Conservation (phyloP, 1,284 basidiomycete species). For the Gomphus bonarii region DNA sequence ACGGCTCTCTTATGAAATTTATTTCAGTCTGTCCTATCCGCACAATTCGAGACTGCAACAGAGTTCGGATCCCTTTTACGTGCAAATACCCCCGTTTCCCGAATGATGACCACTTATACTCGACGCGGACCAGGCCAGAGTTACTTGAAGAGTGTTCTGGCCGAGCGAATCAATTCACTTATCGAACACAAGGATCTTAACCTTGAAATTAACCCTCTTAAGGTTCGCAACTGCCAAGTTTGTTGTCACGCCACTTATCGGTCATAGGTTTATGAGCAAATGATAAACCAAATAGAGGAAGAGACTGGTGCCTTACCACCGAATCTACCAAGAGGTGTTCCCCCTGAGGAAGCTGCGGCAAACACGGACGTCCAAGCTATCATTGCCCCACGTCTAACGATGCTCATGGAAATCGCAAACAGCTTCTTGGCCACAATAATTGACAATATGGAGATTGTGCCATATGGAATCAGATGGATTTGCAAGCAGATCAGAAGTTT, state of each 20-base stretch:
- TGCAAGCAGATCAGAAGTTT: constrained; percentile 98
- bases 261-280: constrained; percentile 86
- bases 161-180: constrained; percentile 94
- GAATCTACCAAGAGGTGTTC: constrained; percentile 84
- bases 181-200: constrained; percentile 99
- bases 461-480: constrained; percentile 99
- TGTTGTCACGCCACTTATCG: constrained; percentile 11
- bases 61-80: constrained; percentile 96
- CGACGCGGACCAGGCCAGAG: constrained; percentile 95
- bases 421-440: constrained; percentile 97
- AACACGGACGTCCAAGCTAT: constrained; percentile 95
- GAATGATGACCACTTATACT: constrained; percentile 99
- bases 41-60: constrained; percentile 96
- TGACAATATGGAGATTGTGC: constrained; percentile 93
- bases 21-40: constrained; percentile 83
- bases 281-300: constrained; percentile 97
- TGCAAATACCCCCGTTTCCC: constrained; percentile 96
- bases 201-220: constrained; percentile 96
- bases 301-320: constrained; percentile 86
- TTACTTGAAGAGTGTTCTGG: constrained; percentile 93
- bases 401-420: constrained; percentile 99
- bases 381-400: constrained; percentile 90
- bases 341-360: constrained; percentile 87
- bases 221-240: constrained; percentile 68
- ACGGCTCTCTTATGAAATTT: background rate